Conservation (phyloP, 139 green algal species). For the Astrephomene gubernaculifera region DNA sequence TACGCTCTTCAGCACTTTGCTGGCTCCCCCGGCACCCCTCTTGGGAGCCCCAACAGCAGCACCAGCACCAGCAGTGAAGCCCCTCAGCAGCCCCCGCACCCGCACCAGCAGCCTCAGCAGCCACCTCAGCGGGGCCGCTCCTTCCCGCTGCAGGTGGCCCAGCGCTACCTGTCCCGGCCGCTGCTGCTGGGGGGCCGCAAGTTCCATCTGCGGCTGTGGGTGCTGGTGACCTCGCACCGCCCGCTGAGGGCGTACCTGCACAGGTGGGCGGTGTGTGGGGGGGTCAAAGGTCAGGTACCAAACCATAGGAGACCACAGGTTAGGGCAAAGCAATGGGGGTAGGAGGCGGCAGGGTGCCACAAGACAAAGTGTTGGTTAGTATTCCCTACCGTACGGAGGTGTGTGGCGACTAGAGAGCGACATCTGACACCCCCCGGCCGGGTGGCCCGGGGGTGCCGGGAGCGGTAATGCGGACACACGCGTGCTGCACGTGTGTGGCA, state of each 20-base stretch:
- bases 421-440: no score
- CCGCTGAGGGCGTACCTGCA: slow-evolving; percentile 65
- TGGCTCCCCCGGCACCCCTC: not conserved
- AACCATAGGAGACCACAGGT: no score
- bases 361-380: no score
- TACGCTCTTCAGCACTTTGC: slow-evolving; percentile 9
- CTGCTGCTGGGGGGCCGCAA: slow-evolving; percentile 66
- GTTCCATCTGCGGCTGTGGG: slow-evolving; percentile 71
- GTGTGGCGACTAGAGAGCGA: no score
- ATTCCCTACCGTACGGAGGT: no score
- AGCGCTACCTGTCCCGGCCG: slow-evolving; percentile 62
- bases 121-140: not conserved
- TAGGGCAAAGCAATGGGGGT: no score
- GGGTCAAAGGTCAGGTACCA: no score
- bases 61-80: not conserved
- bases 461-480: no score
- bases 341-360: no score
- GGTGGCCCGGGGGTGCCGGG: no score
- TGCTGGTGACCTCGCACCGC: slow-evolving; percentile 57
- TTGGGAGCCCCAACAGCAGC: not conserved
- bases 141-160: slow-evolving; percentile 54
- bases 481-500: no score
- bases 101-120: not conserved
- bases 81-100: not conserved
- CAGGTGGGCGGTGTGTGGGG: slow-evolving; percentile 33